Evolutionary conservation across 495 filamentous ascomycete genomes (phyloP), one percentile per base, ranked within the genome.

Genomic region (Diplogelasinospora grovesii): DNA sequence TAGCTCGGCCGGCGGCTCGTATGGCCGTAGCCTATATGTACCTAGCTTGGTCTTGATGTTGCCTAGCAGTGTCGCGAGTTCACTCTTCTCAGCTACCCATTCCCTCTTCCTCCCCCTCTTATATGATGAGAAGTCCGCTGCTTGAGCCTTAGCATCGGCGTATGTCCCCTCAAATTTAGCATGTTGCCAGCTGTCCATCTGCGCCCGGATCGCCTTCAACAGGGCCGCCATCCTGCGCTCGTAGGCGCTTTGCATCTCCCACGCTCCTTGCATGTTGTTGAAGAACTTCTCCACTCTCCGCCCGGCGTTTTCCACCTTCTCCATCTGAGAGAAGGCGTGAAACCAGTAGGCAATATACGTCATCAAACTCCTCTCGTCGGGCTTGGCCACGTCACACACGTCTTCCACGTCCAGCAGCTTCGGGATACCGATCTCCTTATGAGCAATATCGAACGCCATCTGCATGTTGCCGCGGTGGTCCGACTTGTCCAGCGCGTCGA

Each of bases 271-370:
- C 92, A 97, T 97, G 55, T 92, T 95, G 56, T 85, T 86, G 31
- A 97, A 85, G 51, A 98, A 98, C 68, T 98, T 98, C 69, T 98
- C 92, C 2, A 98, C 92, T 43, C 92, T 77, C 39, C 92, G 77
- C 2, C 92, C 92, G 2, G 93, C 93, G 58, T 97, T 98, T 57
- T 98, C 92, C 9, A 98, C 93, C 47, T 88, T 77, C 63, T 98
- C 92, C 77, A 98, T 86, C 56, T 96, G 89, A 16, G 89, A 95
- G 55, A 98, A 98, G 43, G 92, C 93, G 53, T 98, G 92, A 74
- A 97, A 98, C 92, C 93, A 98, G 63, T 97, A 97, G 44, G 92
- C 92, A 49, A 98, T 97, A 57, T 98, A 98, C 5, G 92, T 98
- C 90, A 98, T 97, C 58, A 98, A 73, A 50, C 85, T 90, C 43